Conservation (phyloP, 768 basidiomycete genomes). For the Amanita rimosa region DNA sequence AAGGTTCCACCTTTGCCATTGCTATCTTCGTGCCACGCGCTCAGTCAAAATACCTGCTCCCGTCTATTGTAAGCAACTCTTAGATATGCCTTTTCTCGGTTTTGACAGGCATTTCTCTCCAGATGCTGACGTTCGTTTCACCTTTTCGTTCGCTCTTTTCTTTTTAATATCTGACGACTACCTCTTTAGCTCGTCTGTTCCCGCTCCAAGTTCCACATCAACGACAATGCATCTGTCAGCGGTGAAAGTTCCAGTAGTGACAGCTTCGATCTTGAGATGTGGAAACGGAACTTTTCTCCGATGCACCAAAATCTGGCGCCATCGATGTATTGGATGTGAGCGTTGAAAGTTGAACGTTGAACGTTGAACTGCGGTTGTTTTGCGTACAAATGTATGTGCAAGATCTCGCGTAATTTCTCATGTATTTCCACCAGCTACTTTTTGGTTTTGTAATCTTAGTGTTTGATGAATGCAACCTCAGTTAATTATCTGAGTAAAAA, state of each 20-base stretch:
- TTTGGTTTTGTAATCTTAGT: too few species aligned
- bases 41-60: slow-evolving; percentile 51
- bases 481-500: too few species aligned
- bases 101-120: neutral
- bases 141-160: neutral
- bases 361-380: too few species aligned
- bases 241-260: neutral
- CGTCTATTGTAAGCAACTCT: slow-evolving; percentile 38
- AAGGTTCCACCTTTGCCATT: slow-evolving; percentile 35
- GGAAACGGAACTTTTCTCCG: neutral
- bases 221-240: slow-evolving; percentile 1
- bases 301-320: neutral
- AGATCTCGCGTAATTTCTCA: too few species aligned
- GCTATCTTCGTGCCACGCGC: slow-evolving; percentile 42
- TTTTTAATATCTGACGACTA: neutral
- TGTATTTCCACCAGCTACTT: too few species aligned
- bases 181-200: slow-evolving; percentile 10
- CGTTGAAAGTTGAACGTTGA: too few species aligned
- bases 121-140: slow-evolving; percentile 4
- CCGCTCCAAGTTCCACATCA: slow-evolving; percentile 9
- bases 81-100: neutral
- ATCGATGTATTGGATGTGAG: slow-evolving; percentile 3
- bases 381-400: too few species aligned
- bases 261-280: neutral
- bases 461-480: too few species aligned